These are phyloP conservation scores for Colletotrichum tamarilloi DNA, from an alignment of 2,329 filamentous ascomycete genomes.

Conservation along the genomic window DNA sequence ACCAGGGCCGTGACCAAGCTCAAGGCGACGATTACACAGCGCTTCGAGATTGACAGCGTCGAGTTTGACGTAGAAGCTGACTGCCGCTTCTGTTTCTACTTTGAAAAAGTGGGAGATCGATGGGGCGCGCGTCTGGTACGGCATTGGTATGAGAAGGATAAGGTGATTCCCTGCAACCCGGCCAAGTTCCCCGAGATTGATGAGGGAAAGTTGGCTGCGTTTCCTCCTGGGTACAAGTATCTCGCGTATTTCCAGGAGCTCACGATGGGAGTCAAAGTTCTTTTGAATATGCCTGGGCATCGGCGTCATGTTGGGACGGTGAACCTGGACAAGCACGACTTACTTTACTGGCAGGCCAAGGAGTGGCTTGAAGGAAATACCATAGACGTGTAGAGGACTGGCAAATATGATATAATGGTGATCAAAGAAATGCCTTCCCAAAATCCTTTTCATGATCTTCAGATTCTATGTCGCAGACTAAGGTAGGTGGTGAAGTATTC, in stretches of 20 bases:
- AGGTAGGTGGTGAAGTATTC: too few relatives aligned
- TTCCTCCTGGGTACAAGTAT: neutral
- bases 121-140: neutral
- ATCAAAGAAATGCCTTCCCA: too few relatives aligned
- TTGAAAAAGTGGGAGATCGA: neutral
- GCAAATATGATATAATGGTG: too few relatives aligned
- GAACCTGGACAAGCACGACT: too few relatives aligned
- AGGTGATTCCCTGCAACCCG: neutral
- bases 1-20: neutral
- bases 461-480: too few relatives aligned
- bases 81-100: neutral
- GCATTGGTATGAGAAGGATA: neutral
- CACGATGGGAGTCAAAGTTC: too few relatives aligned
- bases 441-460: too few relatives aligned
- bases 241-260: neutral
- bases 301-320: too few relatives aligned
- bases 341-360: too few relatives aligned
- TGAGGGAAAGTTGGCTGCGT: neutral
- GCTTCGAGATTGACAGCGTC: neutral
- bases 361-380: neutral
- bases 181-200: neutral
- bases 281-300: too few relatives aligned
- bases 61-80: neutral
- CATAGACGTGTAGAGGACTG: too few relatives aligned
- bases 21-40: neutral